Conservation (phyloP, 129 eudicot genomes). For the Erigeron canadensis region DNA sequence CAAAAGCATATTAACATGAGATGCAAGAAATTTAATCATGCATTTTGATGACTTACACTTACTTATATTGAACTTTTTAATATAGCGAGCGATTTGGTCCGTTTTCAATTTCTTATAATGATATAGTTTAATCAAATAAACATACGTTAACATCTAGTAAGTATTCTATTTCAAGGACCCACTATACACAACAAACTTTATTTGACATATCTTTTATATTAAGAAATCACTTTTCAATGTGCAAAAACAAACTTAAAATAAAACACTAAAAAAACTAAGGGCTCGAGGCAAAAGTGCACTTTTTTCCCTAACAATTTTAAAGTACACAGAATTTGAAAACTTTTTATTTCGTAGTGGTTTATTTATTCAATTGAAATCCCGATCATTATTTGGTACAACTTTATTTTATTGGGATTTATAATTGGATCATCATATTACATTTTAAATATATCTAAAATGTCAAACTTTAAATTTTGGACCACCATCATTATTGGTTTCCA, state of each 20-base stretch:
- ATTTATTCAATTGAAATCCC: constrained; percentile 13
- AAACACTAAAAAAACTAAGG: constrained; percentile 29
- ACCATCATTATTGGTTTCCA: constrained; percentile 23
- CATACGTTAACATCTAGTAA: background rate
- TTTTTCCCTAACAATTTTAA: constrained; percentile 16
- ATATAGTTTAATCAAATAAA: background rate
- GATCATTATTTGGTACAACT: constrained; percentile 32
- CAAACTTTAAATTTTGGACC: constrained; percentile 30
- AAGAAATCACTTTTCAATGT: constrained; percentile 26
- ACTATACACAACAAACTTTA: background rate
- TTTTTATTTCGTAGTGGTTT: constrained; percentile 9
- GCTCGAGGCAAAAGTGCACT: constrained; percentile 46
- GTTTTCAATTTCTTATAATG: background rate
- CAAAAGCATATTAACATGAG: no score
- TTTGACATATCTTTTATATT: constrained; percentile 25
- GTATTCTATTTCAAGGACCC: background rate
- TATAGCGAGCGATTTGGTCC: background rate
- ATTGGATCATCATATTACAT: constrained; percentile 22
- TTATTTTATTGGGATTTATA: constrained; percentile 33
- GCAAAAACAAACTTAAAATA: constrained; percentile 8
- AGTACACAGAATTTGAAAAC: constrained; percentile 28
- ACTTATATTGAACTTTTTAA: no score
- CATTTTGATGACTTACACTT: no score
- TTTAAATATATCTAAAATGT: background rate
- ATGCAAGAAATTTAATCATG: no score